These are phyloP conservation scores for Phyllosticta paracitricarpa DNA, from an alignment of 2,329 filamentous ascomycete genomes.

Conservation along the genomic window DNA sequence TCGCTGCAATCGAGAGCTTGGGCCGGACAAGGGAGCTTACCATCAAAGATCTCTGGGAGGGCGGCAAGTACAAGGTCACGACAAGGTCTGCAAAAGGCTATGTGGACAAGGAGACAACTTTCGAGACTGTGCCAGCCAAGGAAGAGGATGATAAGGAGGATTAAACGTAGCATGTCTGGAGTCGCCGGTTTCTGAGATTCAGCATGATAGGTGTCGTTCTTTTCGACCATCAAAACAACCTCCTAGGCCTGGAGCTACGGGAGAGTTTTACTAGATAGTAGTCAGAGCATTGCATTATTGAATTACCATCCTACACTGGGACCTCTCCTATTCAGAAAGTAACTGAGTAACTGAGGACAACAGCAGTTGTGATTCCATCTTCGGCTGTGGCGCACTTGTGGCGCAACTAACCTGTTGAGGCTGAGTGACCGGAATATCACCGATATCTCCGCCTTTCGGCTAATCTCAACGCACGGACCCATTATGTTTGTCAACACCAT, in stretches of 20 bases:
- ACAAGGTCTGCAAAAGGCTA: constrained; percentile 20
- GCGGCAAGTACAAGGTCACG: constrained; percentile 57
- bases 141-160: constrained; percentile 13
- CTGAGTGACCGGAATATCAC: too few species aligned
- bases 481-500: too few species aligned
- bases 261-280: neutral
- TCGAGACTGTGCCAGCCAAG: constrained; percentile 11
- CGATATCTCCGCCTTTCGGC: too few species aligned
- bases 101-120: constrained; percentile 12
- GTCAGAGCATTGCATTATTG: too few species aligned
- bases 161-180: neutral
- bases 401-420: too few species aligned
- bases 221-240: neutral
- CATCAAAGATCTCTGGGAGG: constrained; percentile 83
- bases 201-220: neutral
- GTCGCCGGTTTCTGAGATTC: neutral
- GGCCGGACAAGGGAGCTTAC: constrained; percentile 91
- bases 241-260: neutral
- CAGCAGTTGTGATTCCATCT: too few species aligned
- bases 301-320: too few species aligned
- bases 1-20: constrained; percentile 85
- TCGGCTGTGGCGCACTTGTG: too few species aligned
- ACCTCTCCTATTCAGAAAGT: too few species aligned
- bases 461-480: too few species aligned
- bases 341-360: too few species aligned